These are phyloP conservation scores for Citrus sinensis DNA, from an alignment of 345 rosid genomes.

Conservation along the genomic window DNA sequence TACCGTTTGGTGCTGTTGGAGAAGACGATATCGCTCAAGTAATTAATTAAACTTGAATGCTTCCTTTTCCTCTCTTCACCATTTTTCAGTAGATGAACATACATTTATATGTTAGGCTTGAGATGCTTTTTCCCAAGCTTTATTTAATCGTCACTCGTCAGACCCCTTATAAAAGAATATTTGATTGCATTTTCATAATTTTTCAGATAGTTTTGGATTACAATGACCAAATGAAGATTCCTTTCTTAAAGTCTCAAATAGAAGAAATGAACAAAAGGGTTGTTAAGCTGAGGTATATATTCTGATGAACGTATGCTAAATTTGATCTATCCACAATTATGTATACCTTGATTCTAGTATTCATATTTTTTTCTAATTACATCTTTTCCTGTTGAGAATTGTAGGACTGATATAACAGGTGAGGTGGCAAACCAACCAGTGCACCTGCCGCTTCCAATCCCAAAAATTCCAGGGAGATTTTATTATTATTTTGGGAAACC, in stretches of 20 bases:
- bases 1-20: conserved; percentile 74
- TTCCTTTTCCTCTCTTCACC: too few species aligned
- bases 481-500: conserved; percentile 56
- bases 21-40: conserved; percentile 75
- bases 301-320: background rate
- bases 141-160: too few species aligned
- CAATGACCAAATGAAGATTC: conserved; percentile 47
- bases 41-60: conserved; percentile 8
- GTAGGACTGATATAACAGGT: conserved; percentile 33
- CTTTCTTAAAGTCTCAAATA: conserved; percentile 25
- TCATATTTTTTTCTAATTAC: too few species aligned
- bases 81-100: too few species aligned
- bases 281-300: conserved; percentile 29
- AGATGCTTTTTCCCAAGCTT: too few species aligned
- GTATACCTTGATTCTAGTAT: background rate
- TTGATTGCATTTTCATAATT: background rate
- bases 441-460: conserved; percentile 27
- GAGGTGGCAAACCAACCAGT: conserved; percentile 33
- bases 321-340: background rate
- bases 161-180: too few species aligned
- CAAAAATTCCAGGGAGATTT: conserved; percentile 48
- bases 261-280: conserved; percentile 5
- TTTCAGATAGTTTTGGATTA: conserved; percentile 42
- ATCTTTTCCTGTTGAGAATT: too few species aligned
- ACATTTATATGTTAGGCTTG: too few species aligned